Base-by-base conservation (phyloP, 768 basidiomycete species). In the Lentinus brumalis region DNA sequence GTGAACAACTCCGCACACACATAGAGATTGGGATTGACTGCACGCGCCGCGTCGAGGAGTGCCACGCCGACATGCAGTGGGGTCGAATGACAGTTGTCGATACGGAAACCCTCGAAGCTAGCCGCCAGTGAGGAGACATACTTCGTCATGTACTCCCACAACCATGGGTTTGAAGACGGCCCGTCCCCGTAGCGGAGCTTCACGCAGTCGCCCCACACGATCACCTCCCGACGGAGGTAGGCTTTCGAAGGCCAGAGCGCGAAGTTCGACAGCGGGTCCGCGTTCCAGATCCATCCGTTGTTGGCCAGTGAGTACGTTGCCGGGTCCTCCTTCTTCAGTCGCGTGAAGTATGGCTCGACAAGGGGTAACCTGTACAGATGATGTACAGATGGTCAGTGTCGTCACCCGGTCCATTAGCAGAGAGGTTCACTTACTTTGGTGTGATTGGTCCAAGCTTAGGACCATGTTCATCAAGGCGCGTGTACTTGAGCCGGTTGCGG, bases 201-300 rank as follows among this genome's bases (percentile, higher is more conserved):
- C 70, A 99, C 97, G 70, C 97, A 98, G 74, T 99, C 97, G 46
- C 88, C 87, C 97, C 97, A 99, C 29, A 88, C 94, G 67, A 98
- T 98, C 56, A 99, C 94, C 73, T 98, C 93, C 51, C 97, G 90
- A 26, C 94, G 89, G 47, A 98, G 81, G 75, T 98, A 99, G 0
- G 94, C 91, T 73, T 96, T 97, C 26, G 96, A 98, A 0, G 91
- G 91, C 30, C 85, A 83, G 14, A 92, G 83, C 8, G 96, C 97
- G 76, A 99, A 99, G 76, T 98, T 98, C 64, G 87, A 82, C 15
- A 98, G 82, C 0, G 97, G 96, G 70, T 99, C 88, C 2, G 96
- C 96, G 64, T 89, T 78, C 96, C 97, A 99, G 65, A 99, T 94
- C 97, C 97, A 99, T 3, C 97, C 97, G 71, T 99, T 99, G 75